Base-by-base conservation (phyloP, 306 rosid species). In the Cicer chorassanicum region DNA sequence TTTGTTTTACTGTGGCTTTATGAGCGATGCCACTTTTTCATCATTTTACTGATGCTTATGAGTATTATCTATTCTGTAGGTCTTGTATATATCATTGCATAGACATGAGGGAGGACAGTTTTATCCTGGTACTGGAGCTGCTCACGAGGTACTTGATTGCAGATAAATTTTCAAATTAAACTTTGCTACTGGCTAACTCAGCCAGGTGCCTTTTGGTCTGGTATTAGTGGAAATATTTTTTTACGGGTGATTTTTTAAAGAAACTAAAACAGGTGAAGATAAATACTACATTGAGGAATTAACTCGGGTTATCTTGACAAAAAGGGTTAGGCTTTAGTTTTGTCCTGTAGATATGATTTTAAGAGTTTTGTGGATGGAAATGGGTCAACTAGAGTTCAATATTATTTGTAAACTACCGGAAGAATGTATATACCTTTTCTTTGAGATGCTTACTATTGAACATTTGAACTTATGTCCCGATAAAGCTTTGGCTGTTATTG, bases 51-150 rank as follows among this genome's bases (percentile, higher is more conserved):
- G 29, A 29, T 64, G 75, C 81, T 87, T 51, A 87, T 40, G 74
- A 54, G 19, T 78, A 74, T 75, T 71, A 68, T 69, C 42, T 14
- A 11, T 21, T 76, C 43, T 72, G 56, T 80, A 94, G 99, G 96
- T 95, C 64, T 84, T 95, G 90, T 95, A 95, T 75, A 75, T 95
- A 78, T 95, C 99, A 19, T 85, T 95, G 79, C 99, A 95, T 83
- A 92, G 99, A 80, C 96, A 92, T 6, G 99, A 92, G 86, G 90
- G 84, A 8, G 99, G 99, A 41, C 77, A 56, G 77, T 94, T 94
- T 84, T 94, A 94, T 84, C 99, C 99, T 74, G 99, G 99, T 76
- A 92, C 98, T 53, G 99, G 99, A 69, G 98, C 96, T 78, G 98
- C 90, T 64, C 88, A 85, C 65, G 97, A 94, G 97, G 99, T 94